Conservation (phyloP, 495 filamentous ascomycete species). For the Neurospora hispaniola region DNA sequence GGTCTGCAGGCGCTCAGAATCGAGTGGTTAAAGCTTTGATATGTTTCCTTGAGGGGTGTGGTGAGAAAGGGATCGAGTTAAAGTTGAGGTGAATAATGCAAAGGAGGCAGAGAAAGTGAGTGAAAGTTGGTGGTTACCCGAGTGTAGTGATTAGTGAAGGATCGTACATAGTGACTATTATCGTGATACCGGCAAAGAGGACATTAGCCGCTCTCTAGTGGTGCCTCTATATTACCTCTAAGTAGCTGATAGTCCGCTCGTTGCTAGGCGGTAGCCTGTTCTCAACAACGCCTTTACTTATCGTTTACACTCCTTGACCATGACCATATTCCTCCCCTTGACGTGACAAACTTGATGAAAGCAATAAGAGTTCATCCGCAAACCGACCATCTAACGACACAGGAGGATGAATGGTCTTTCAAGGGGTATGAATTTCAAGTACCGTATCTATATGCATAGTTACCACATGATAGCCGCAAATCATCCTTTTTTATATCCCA, state of each 20-base stretch:
- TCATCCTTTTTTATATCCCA: not conserved
- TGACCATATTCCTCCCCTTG: no score
- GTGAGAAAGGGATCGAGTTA: not conserved
- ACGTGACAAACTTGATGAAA: no score
- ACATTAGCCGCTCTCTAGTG: not conserved
- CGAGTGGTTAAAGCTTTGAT: not conserved
- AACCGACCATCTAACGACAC: not conserved
- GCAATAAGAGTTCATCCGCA: not conserved
- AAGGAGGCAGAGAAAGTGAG: not conserved
- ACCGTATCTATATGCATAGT: not conserved
- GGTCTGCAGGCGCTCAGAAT: not conserved
- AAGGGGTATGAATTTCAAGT: not conserved
- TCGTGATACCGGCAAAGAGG: not conserved
- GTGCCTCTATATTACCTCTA: not conserved
- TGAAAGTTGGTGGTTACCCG: not conserved
- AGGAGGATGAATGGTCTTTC: not conserved
- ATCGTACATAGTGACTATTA: not conserved
- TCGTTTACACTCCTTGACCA: no score
- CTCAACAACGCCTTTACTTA: no score
- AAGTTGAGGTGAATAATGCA: not conserved
- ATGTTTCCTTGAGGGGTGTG: not conserved
- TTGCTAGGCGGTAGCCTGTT: not conserved
- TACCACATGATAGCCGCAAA: not conserved
- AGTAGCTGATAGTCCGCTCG: not conserved
- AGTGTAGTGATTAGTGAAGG: not conserved